Evolutionary conservation across 306 rosid species (phyloP).

Genomic region (Lagenaria siceraria): DNA sequence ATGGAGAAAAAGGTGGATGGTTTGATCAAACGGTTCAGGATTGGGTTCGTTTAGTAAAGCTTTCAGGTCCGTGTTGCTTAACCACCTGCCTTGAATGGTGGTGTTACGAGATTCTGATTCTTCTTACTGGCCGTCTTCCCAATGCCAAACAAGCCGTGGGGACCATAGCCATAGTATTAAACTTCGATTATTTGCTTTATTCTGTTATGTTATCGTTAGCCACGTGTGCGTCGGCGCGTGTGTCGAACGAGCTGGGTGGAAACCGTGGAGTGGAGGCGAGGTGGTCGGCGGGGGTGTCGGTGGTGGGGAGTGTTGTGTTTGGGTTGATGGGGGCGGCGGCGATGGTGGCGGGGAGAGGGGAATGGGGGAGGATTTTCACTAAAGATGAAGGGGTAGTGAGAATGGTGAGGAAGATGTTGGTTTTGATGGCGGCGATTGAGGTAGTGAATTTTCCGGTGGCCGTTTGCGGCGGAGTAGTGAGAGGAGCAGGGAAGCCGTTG

Average conservation of each 20-base stretch:
- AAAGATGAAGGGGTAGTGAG: slow-evolving; percentile 32
- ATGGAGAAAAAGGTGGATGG: slow-evolving; percentile 46
- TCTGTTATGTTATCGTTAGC: slow-evolving; percentile 60
- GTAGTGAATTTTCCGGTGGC: slow-evolving; percentile 65
- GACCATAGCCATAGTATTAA: slow-evolving; percentile 44
- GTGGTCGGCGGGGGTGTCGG: slow-evolving; percentile 41
- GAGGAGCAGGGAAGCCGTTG: slow-evolving; percentile 75
- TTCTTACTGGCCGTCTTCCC: slow-evolving; percentile 59
- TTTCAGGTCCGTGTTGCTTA: slow-evolving; percentile 74
- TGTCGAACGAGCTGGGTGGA: slow-evolving; percentile 66
- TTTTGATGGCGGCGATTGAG: slow-evolving; percentile 63
- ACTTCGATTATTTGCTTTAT: slow-evolving; percentile 62
- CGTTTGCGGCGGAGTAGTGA: slow-evolving; percentile 68
- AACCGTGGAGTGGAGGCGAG: slow-evolving; percentile 34
- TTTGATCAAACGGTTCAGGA: slow-evolving; percentile 40
- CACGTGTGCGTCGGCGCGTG: slow-evolving; percentile 53
- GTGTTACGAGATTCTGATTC: slow-evolving; percentile 77
- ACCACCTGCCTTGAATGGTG: slow-evolving; percentile 91
- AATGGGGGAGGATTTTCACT: slow-evolving; percentile 66
- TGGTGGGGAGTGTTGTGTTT: slow-evolving; percentile 18
- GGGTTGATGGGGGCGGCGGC: slow-evolving; percentile 47
- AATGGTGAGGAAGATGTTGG: slow-evolving; percentile 66
- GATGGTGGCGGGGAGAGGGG: slow-evolving; percentile 64
- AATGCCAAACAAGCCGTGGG: slow-evolving; percentile 52
- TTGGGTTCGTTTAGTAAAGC: slow-evolving; percentile 59